Conservation (phyloP, 2,329 filamentous ascomycete species). For the Phyllosticta paracitricarpa region DNA sequence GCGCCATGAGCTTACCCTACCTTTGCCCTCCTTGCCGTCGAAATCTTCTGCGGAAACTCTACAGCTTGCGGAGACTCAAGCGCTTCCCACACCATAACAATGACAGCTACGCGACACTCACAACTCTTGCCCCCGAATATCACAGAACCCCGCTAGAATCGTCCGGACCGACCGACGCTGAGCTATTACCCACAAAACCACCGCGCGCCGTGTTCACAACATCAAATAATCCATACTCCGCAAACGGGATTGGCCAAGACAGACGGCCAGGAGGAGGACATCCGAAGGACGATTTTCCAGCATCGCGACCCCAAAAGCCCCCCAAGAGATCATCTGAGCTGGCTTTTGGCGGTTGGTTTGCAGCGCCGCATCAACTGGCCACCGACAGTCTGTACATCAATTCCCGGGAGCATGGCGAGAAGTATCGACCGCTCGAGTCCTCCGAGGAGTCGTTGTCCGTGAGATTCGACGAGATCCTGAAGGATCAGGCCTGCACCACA, state of each 20-base stretch:
- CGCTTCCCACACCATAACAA: not conserved
- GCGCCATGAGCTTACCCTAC: conserved; percentile 7
- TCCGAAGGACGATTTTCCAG: not conserved
- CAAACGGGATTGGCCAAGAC: not conserved
- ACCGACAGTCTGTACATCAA: not conserved
- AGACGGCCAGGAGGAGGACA: not conserved
- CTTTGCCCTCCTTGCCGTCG: conserved; percentile 8
- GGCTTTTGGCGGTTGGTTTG: not conserved
- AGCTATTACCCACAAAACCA: not conserved
- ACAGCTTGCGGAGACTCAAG: not conserved
- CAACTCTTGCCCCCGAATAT: not conserved
- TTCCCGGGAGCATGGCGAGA: not conserved
- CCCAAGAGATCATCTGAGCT: not conserved
- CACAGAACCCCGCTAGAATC: not conserved
- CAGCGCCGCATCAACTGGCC: not conserved
- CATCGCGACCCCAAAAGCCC: not conserved
- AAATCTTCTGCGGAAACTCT: not conserved
- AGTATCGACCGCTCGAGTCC: not conserved
- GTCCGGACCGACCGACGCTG: not conserved
- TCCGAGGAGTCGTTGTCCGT: not conserved
- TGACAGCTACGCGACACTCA: not conserved
- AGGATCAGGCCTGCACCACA: not conserved
- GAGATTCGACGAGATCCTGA: not conserved
- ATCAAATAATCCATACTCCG: not conserved
- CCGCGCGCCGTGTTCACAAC: not conserved